Conservation (phyloP, 2,329 filamentous ascomycete genomes). For the Thielaviopsis euricoi region DNA sequence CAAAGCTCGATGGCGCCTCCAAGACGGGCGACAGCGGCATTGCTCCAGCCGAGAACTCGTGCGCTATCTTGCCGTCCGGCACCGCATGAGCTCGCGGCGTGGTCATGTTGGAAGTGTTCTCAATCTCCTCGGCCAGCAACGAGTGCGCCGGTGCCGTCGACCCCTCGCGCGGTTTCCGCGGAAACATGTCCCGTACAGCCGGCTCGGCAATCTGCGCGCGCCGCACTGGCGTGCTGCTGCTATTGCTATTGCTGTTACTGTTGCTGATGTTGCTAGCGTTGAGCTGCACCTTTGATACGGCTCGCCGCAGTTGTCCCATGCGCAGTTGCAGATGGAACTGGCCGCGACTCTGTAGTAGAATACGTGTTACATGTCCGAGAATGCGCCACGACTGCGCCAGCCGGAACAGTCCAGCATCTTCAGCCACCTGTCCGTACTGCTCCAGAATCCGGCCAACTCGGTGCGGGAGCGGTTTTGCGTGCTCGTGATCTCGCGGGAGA, state of each 20-base stretch:
- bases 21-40: slow-evolving; percentile 30
- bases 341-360: slow-evolving; percentile 37
- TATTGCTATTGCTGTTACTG: not conserved
- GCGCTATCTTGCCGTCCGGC: slow-evolving; percentile 19
- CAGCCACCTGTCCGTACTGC: slow-evolving; percentile 39
- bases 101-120: slow-evolving; percentile 45
- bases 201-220: not conserved
- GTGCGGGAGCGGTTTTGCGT: slow-evolving; percentile 25
- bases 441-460: slow-evolving; percentile 36
- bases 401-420: slow-evolving; percentile 38
- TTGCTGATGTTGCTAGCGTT: not conserved
- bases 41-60: slow-evolving; percentile 15
- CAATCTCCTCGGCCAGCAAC: slow-evolving; percentile 37
- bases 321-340: slow-evolving; percentile 39
- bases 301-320: not conserved
- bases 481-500: slow-evolving; percentile 23
- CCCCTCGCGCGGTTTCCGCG: not conserved
- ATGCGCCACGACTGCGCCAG: slow-evolving; percentile 50
- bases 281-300: slow-evolving; percentile 9
- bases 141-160: slow-evolving; percentile 22
- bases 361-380: slow-evolving; percentile 36
- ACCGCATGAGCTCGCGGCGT: slow-evolving; percentile 42
- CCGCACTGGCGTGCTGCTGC: not conserved
- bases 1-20: slow-evolving; percentile 31
- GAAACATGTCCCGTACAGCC: not conserved